Evolutionary conservation across 2,329 filamentous ascomycete genomes (phyloP), one percentile per base, ranked within the genome.

Genomic region (Sporothrix brunneoviolacea): DNA sequence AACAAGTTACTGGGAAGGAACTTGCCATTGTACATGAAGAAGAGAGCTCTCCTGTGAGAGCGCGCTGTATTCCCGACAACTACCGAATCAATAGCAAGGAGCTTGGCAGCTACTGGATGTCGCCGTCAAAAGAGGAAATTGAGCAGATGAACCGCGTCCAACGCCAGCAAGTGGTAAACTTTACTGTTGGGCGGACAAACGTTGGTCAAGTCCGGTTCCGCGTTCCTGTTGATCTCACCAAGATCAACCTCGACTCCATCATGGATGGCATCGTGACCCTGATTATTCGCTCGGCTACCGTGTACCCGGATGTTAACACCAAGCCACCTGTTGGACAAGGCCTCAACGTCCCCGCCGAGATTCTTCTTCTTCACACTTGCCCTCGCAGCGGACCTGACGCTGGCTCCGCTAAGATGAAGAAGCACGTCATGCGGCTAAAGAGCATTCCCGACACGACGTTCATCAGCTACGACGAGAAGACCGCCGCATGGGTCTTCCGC

Each of bases 301-400:
- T 97, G 8, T 98, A 98, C 62, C 84, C 81, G 4, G 78, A 85
- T 39, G 74, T 82, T 36, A 76, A 78, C 5, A 82, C 83, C 63
- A 98, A 96, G 69, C 91, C 93, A 15, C 78, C 85, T 0, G 77
- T 84, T 52, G 93, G 94, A 52, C 88, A 90, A 62, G 91, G 89
- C 6, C 76, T 98, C 56, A 98, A 98, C 61, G 88, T 96, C 8
- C 91, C 90, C 3, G 88, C 93, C 0, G 83, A 80, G 33, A 91
- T 98, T 56, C 81, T 79, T n/a, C 77, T 98, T 10, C 84, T 93
- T 64, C 91, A 97, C 63, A 95, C 91, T 0, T 97, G 88, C 84
- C 93, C 93, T 27, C 86, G 91, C 51, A 78, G 72, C 55, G 78
- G 79, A n/a, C 75, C 77, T 21, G 78, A 83, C 27, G 82, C 89